Base-by-base conservation (phyloP, 805 yeast species). In the Starmerella vaccinii region DNA sequence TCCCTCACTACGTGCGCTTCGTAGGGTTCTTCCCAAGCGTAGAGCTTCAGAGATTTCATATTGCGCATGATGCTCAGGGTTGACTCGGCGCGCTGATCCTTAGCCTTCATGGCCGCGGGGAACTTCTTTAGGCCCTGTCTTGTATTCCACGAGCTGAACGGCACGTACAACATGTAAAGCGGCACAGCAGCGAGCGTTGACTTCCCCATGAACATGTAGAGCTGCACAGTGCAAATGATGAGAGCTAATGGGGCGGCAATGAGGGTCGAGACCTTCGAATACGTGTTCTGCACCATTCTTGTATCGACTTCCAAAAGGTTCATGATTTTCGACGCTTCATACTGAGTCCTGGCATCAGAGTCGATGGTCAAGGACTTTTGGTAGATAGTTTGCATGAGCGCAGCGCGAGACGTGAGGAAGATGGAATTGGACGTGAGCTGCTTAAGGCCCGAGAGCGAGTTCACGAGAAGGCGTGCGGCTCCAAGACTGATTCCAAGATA, bases 181-280 rank as follows among this genome's bases (percentile, higher is more conserved):
- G 76, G 67, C 13, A 90, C 94, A 65, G 97, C 97, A 38, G 95
- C 82, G 95, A 96, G 86, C 95, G 89, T 88, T 32, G 65, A 55
- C 43, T 80, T 80, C 23, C 97, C 97, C 52, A 90, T 68, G 47
- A 90, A 67, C 2, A 76, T 75, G 65, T 88, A 78, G 47, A 90
- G 72, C 3, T 92, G 83, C 51, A 74, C 67, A 57, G 90, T 73
- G 71, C 97, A 89, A 47, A 90, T 69, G 26, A 76, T 61, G 58
- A 90, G 78, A 68, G 88, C 97, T 68, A 88, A 82, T 1, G 97
- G 97, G 42, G 95, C 96, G 1, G 95, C 86, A 88, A 95, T 84
- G 46, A 86, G 72, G 39, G 86, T 75, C 59, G 85, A 85, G 53
- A 89, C 78, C 66, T 82, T 80, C 65, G 84, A 90, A 23, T 82